These are phyloP conservation scores for Rhynchosporium agropyri DNA, from an alignment of 2,329 filamentous ascomycete genomes.

Conservation along the genomic window DNA sequence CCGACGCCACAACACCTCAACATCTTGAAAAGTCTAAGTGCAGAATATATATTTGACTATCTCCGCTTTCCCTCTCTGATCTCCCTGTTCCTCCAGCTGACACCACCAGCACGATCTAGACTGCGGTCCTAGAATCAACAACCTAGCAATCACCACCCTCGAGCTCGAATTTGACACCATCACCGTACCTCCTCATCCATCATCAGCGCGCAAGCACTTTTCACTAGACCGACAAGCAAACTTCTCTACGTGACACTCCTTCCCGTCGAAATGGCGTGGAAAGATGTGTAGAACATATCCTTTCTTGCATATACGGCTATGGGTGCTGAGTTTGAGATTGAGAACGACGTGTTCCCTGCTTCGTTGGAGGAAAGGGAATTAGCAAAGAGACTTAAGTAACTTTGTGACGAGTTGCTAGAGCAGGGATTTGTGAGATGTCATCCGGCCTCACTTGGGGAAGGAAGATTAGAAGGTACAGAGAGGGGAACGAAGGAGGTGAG, in stretches of 20 bases:
- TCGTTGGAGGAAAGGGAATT: constrained; percentile 41
- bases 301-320: constrained; percentile 47
- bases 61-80: background rate
- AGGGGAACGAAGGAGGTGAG: constrained; percentile 24
- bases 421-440: constrained; percentile 43
- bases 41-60: constrained; percentile 54
- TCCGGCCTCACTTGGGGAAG: constrained; percentile 28
- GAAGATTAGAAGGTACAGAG: constrained; percentile 21
- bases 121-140: constrained; percentile 48
- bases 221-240: constrained; percentile 36
- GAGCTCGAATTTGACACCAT: constrained; percentile 31
- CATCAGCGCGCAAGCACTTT: constrained; percentile 31
- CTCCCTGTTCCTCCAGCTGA: background rate
- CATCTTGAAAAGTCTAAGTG: constrained; percentile 50
- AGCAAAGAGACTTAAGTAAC: constrained; percentile 42
- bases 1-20: constrained; percentile 51
- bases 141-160: constrained; percentile 46
- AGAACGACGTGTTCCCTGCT: constrained; percentile 26
- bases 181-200: constrained; percentile 19
- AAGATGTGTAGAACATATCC: constrained; percentile 38
- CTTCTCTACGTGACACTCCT: constrained; percentile 60
- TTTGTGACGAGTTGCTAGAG: constrained; percentile 42
- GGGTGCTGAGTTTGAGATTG: constrained; percentile 42
- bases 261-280: constrained; percentile 12
- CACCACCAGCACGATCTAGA: constrained; percentile 42